phyloP scores from a whole-genome alignment of 139 green algal species.

The Trebouxia sp. region DNA sequence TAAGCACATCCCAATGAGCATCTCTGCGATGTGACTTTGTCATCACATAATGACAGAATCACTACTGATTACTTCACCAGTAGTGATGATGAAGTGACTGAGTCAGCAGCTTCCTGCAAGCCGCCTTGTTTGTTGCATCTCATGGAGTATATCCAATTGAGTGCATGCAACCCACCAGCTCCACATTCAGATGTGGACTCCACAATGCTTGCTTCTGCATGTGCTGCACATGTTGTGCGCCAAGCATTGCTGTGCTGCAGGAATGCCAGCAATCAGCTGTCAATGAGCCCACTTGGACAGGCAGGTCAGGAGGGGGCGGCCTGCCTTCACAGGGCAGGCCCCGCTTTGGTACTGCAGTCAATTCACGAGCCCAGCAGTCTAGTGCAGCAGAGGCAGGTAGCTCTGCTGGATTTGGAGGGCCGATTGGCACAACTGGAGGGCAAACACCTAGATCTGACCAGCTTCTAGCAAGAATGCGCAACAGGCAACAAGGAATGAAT shows the following conservation, averaged over 20 bases:
- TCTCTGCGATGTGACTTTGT: neutral
- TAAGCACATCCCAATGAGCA: neutral
- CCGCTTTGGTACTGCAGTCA: slow-evolving; percentile 42
- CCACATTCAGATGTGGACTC: neutral
- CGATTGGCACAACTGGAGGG: slow-evolving; percentile 25
- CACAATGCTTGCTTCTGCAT: neutral
- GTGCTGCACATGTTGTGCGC: neutral
- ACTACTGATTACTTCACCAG: too few species aligned
- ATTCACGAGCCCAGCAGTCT: neutral
- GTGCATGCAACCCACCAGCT: neutral
- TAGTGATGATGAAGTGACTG: too few species aligned
- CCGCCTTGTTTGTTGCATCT: too few species aligned
- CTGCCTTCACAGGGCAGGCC: neutral
- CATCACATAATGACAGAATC: too few species aligned
- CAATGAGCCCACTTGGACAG: slow-evolving; percentile 87
- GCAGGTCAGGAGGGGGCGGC: slow-evolving; percentile 53
- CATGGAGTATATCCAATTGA: neutral
- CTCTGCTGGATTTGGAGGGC: neutral
- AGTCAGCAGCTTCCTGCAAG: too few species aligned
- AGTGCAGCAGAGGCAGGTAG: neutral
- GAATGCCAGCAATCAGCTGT: slow-evolving; percentile 48
- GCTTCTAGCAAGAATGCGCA: slow-evolving; percentile 57
- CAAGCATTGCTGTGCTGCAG: neutral
- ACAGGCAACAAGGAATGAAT: slow-evolving; percentile 42
- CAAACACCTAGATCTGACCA: slow-evolving; percentile 36